phyloP scores from a whole-genome alignment of 2,329 filamentous ascomycete species.

The Hymenoscyphus scutula region DNA sequence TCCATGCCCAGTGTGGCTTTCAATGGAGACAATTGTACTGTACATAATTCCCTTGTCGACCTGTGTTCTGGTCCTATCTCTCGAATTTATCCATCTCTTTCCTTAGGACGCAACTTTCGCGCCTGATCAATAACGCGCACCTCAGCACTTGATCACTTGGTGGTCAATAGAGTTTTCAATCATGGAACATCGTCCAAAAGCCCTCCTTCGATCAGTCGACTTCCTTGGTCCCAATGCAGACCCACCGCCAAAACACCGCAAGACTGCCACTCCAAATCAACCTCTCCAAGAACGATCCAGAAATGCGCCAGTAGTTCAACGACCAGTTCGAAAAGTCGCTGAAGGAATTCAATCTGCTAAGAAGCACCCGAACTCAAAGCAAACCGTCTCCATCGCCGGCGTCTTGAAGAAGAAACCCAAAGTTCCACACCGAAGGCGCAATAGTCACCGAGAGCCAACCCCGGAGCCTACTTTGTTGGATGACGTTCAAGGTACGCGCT shows the following conservation, averaged over 20 bases:
- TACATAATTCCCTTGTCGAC: neutral
- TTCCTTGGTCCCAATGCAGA: neutral
- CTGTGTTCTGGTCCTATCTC: neutral
- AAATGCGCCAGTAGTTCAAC: neutral
- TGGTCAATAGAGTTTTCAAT: neutral
- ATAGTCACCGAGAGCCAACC: slow-evolving; percentile 17
- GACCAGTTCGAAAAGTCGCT: neutral
- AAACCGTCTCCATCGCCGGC: slow-evolving; percentile 23
- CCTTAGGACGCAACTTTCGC: neutral
- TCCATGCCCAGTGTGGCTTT: too few relatives aligned
- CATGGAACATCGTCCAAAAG: neutral
- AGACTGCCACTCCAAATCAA: neutral
- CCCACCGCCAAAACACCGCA: slow-evolving; percentile 1
- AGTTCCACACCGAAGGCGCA: slow-evolving; percentile 15
- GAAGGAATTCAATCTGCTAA: neutral
- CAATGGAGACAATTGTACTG: too few relatives aligned
- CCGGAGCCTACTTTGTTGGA: slow-evolving; percentile 17
- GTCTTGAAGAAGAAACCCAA: slow-evolving; percentile 27
- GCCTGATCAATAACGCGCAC: neutral
- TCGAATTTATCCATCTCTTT: neutral
- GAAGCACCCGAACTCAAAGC: slow-evolving; percentile 6
- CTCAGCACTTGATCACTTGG: neutral
- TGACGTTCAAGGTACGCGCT: slow-evolving; percentile 19
- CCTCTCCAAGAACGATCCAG: slow-evolving; percentile 1
- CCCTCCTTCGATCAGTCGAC: neutral